These are phyloP conservation scores for Calonectria honghensis DNA, from an alignment of 2,329 filamentous ascomycete genomes.

Conservation along the genomic window DNA sequence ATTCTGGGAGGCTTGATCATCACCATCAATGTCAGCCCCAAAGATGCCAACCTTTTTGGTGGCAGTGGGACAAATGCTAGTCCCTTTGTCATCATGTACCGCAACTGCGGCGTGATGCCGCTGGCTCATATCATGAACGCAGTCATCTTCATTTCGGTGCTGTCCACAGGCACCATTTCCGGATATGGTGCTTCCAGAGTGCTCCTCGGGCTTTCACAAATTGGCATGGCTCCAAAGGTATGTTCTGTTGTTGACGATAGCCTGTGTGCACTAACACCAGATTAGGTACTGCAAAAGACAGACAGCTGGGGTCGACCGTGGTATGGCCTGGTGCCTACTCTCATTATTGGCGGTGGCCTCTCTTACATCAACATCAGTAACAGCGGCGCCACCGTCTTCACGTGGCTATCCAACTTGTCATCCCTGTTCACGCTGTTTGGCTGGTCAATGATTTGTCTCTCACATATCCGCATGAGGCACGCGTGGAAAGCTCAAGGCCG, in stretches of 20 bases:
- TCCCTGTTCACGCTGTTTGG: conserved; percentile 66
- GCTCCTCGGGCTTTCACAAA: conserved; percentile 64
- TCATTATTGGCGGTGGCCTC: conserved; percentile 67
- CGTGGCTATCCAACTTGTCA: conserved; percentile 68
- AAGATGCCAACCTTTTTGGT: conserved; percentile 64
- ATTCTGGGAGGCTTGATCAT: conserved; percentile 66
- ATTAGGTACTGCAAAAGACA: conserved; percentile 33
- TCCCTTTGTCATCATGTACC: conserved; percentile 67
- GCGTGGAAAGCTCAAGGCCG: conserved; percentile 65
- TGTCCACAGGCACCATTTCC: conserved; percentile 66
- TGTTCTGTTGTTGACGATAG: background rate
- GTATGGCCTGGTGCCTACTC: conserved; percentile 66
- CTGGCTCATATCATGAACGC: conserved; percentile 69
- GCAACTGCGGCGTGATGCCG: conserved; percentile 61
- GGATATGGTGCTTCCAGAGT: conserved; percentile 66
- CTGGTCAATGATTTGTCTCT: conserved; percentile 66
- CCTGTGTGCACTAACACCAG: background rate
- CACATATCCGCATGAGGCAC: conserved; percentile 64
- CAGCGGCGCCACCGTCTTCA: conserved; percentile 65
- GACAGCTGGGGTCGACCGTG: conserved; percentile 41
- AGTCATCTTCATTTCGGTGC: conserved; percentile 67
- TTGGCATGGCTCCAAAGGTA: conserved; percentile 64
- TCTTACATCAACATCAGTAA: conserved; percentile 65
- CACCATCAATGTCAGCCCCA: conserved; percentile 65
- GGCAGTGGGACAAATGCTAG: conserved; percentile 64